Evolutionary conservation across 78 protist species (phyloP).

Genomic region (Protostelium mycophagum): DNA sequence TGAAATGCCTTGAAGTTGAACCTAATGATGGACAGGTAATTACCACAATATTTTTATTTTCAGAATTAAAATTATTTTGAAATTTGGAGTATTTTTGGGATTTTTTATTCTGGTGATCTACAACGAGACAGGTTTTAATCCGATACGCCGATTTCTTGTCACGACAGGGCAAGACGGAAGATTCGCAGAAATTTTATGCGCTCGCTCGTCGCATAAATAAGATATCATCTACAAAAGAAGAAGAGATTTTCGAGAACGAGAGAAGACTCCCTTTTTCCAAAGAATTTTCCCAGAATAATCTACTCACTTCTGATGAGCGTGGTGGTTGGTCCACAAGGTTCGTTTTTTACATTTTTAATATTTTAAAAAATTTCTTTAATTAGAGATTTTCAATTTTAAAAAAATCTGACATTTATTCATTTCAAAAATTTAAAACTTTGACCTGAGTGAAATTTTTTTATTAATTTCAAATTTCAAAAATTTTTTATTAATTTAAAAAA

Average conservation of each 20-base stretch:
- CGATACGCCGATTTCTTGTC: background rate
- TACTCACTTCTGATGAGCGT: background rate
- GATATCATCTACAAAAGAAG: background rate
- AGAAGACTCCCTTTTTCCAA: background rate
- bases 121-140: background rate
- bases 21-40: background rate
- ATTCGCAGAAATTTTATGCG: background rate
- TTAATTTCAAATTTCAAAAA: too few relatives aligned
- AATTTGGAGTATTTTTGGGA: too few relatives aligned
- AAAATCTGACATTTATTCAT: too few relatives aligned
- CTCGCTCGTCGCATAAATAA: background rate
- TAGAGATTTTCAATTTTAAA: too few relatives aligned
- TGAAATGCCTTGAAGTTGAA: background rate
- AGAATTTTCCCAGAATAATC: background rate
- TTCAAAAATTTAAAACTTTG: too few relatives aligned
- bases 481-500: too few relatives aligned
- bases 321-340: background rate
- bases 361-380: too few relatives aligned
- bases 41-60: too few relatives aligned
- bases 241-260: background rate
- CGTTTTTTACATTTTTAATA: too few relatives aligned
- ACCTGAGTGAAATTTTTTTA: too few relatives aligned
- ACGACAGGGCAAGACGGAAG: background rate
- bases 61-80: too few relatives aligned
- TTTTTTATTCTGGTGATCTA: too few relatives aligned